Evolutionary conservation across 2,329 filamentous ascomycete species (phyloP), one percentile per base, ranked within the genome.

Genomic region (Penicillium psychrosexuale): DNA sequence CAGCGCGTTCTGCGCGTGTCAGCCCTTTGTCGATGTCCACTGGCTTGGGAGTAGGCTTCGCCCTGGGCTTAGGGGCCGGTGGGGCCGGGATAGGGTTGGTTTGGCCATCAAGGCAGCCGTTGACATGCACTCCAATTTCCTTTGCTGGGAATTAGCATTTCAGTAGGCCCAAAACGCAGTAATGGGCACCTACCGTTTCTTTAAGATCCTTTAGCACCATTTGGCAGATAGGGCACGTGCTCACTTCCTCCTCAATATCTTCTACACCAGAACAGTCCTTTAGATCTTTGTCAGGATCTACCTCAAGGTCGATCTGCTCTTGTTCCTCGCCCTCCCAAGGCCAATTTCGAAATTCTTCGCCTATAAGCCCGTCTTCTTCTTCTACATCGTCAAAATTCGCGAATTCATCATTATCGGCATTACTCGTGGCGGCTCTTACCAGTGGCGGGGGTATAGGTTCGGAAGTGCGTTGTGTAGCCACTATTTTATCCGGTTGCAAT

Each of bases 31-130:
- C 47, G 7, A 57, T 38, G 15, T 59, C 57, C 2, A 60, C 15
- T 3, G 57, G 49, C 30, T 67, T 66, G 0, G 51, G 12, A 7
- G 48, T 58, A 6, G 66, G 49, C 15, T 34, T 40, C 34, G 38
- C 4, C 30, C 17, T 44, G 2, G 45, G 15, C 12, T 37, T 33
- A 17, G 42, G 11, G 17, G 31, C 8, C 11, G 33, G 19, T 30
- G 17, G 34, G 6, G 50, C 19, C 64, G 40, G 13, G 68, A 81
- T 13, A 88, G 86, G 82, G 42, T 84, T 81, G 5, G 88, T 83
- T 43, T 88, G 88, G 1, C 91, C 91, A 69, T 99, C 94, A 2
- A 99, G 79, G 72, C 94, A 99, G 9, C 87, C 85, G 70, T 99
- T 99, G 61, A 99, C 94, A 71, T 99, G 94, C 2, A 87, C 76